Conservation (phyloP, 768 basidiomycete species). For the Tricholoma terreum region DNA sequence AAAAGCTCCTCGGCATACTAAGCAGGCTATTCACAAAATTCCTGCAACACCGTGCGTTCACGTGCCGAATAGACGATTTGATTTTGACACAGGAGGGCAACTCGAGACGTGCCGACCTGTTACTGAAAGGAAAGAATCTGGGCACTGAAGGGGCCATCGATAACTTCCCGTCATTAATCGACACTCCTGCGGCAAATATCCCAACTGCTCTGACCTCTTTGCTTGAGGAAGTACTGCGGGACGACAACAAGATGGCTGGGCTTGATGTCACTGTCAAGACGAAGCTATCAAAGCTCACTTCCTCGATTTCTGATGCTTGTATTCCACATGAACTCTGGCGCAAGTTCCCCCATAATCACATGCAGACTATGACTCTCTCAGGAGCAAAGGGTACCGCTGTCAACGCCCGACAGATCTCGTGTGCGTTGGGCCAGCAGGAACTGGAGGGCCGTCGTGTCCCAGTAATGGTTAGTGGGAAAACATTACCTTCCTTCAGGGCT, state of each 20-base stretch:
- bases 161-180: conserved; percentile 75
- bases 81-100: conserved; percentile 85
- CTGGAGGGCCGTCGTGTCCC: conserved; percentile 98
- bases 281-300: conserved; percentile 81
- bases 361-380: conserved; percentile 98
- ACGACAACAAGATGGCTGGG: conserved; percentile 96
- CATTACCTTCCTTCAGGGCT: conserved; percentile 91
- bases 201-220: conserved; percentile 57
- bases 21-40: conserved; percentile 96
- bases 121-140: conserved; percentile 63
- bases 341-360: conserved; percentile 96
- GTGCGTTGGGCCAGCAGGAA: conserved; percentile 94
- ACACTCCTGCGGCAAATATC: conserved; percentile 50
- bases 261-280: conserved; percentile 91
- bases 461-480: conserved; percentile 99
- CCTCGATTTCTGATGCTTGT: conserved; percentile 83
- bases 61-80: conserved; percentile 98
- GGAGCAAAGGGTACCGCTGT: conserved; percentile 98
- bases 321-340: conserved; percentile 86
- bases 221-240: conserved; percentile 88
- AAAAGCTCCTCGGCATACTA: conserved; percentile 87
- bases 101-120: conserved; percentile 58
- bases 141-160: conserved; percentile 90
- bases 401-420: conserved; percentile 98
- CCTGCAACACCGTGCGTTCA: conserved; percentile 94